A percentile compares a stretch with the other conserved stretches of the same genome.
Evolutionary conservation across 345 rosid species (phyloP).

Genomic region (Populus alba): DNA sequence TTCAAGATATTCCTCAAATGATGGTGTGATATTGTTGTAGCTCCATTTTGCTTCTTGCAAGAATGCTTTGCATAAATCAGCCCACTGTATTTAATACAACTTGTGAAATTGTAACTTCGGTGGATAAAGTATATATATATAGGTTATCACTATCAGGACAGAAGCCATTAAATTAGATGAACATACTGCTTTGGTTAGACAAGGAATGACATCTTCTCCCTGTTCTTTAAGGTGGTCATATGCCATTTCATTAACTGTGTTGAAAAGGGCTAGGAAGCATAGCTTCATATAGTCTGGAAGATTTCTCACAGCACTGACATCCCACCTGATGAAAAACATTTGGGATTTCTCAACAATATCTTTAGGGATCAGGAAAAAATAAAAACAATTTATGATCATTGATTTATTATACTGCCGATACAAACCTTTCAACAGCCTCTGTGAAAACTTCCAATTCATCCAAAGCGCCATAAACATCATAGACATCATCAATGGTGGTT

Average conservation of each 20-base stretch:
- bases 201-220: constrained; percentile 8
- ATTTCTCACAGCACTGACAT: constrained; percentile 22
- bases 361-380: no score
- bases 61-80: constrained; percentile 41
- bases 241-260: constrained; percentile 44
- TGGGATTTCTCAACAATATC: no score
- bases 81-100: constrained; percentile 29
- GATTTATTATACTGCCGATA: no score
- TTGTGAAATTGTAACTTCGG: background rate
- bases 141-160: background rate
- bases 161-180: no score
- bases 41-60: constrained; percentile 46
- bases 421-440: constrained; percentile 34
- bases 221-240: constrained; percentile 37
- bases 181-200: constrained; percentile 2
- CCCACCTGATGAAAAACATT: constrained; percentile 36
- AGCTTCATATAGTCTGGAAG: constrained; percentile 46
- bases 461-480: constrained; percentile 38
- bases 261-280: constrained; percentile 38
- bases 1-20: constrained; percentile 38
- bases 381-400: background rate
- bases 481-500: constrained; percentile 43
- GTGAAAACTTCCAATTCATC: constrained; percentile 43
- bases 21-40: constrained; percentile 21
- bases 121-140: background rate